Evolutionary conservation across 1,139 yeast species (phyloP).

Genomic region (Lodderomyces oxycetoniae): DNA sequence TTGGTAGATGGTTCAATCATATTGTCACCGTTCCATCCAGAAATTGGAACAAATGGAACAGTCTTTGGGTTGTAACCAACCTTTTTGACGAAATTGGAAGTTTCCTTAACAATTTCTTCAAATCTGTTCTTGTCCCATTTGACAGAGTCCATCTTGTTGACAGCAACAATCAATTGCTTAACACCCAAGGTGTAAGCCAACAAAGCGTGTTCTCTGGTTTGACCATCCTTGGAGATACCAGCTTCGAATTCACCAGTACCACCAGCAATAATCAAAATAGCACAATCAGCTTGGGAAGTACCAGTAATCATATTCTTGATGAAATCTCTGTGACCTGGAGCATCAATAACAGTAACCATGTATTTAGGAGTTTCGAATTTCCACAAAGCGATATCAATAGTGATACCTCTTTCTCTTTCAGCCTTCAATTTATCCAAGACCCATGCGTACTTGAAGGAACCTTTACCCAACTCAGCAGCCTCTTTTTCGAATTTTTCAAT

Average conservation of each 20-base stretch:
- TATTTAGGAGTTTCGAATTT: conserved; percentile 94
- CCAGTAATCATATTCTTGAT: conserved; percentile 93
- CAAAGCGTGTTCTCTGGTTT: conserved; percentile 91
- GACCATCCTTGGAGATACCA: conserved; percentile 91
- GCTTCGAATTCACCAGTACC: conserved; percentile 95
- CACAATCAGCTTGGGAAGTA: conserved; percentile 92
- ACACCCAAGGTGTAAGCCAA: conserved; percentile 91
- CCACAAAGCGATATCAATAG: conserved; percentile 92
- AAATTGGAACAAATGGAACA: conserved; percentile 88
- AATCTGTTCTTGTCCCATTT: conserved; percentile 79
- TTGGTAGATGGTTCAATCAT: conserved; percentile 78
- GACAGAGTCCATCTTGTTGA: conserved; percentile 93
- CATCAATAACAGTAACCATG: conserved; percentile 90
- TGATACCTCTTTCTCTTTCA: conserved; percentile 97
- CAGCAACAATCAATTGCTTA: conserved; percentile 80
- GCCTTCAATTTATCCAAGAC: conserved; percentile 94
- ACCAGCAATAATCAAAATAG: conserved; percentile 85
- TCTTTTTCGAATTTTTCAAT: conserved; percentile 98
- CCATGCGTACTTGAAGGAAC: conserved; percentile 99
- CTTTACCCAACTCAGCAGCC: conserved; percentile 97
- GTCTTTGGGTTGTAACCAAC: conserved; percentile 91
- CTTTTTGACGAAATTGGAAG: conserved; percentile 86
- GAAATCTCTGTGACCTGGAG: conserved; percentile 97
- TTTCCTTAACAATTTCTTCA: conserved; percentile 80
- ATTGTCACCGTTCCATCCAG: conserved; percentile 95